Base-by-base conservation (phyloP, 2,329 filamentous ascomycete species). In the Mycosphaerella sp. region DNA sequence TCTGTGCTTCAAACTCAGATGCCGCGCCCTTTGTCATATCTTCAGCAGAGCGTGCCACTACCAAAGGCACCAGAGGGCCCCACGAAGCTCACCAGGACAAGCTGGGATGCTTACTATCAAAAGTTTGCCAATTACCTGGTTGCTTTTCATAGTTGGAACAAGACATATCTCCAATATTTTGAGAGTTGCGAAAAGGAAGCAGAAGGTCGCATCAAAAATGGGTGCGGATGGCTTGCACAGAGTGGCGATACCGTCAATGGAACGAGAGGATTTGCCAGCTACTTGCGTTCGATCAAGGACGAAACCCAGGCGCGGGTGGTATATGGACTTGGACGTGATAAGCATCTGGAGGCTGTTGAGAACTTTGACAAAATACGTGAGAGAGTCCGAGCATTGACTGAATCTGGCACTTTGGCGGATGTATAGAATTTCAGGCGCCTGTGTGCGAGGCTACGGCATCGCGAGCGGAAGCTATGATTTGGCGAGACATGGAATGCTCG, bases 251-350 rank as follows among this genome's bases (percentile, higher is more conserved):
- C 49, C 2, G 49, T 45, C 14, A 44, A 44, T 7, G 48, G 73
- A 53, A 59, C 66, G 37, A 62, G 70, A 16, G 80, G 78, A 0
- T 73, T 83, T 18, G 64, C 72, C 13, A 75, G 78, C 49, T 89
- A 89, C 64, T 66, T 80, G 52, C 70, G 70, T 34, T 80, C 79
- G 64, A 68, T 85, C 49, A 76, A 79, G 57, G 79, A 87, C 66
- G 86, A 89, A 62, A 77, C 81, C 56, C 71, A 73, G 42, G 79
- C 87, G 4, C 73, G 82, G 50, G 73, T 74, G 61, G 75, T 77
- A 50, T 88, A 85, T 83, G 69, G 70, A 27, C 66, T 75, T 7
- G 79, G 79, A 6, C 80, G 78, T 54, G 76, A 80, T 39, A 75
- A 75, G 53, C 85, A 89, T 62, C 75, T 79, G 51, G 66, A 73